Conservation (phyloP, 2,329 filamentous ascomycete species). For the Xylariaceae sp. region DNA sequence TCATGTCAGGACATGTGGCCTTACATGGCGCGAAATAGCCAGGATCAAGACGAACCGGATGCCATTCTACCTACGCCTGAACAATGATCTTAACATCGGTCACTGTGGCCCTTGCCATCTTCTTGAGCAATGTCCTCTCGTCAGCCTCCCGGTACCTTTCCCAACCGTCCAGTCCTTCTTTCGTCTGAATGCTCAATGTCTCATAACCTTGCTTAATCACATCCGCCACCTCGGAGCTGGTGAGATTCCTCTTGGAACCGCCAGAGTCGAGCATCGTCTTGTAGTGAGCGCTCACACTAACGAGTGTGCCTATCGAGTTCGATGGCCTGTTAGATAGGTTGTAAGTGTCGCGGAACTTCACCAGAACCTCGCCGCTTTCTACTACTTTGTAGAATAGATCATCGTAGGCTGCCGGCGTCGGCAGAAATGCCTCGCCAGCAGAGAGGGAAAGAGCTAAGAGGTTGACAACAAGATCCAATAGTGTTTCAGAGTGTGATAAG, state of each 20-base stretch:
- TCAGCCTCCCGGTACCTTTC: constrained; percentile 86
- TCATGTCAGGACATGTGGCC: neutral
- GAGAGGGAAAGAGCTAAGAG: constrained; percentile 83
- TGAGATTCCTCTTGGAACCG: constrained; percentile 68
- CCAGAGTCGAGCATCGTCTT: constrained; percentile 69
- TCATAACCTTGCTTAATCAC: constrained; percentile 98
- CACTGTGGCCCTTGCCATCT: constrained; percentile 79
- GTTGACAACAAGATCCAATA: constrained; percentile 79
- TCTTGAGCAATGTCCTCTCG: constrained; percentile 82
- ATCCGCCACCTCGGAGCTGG: constrained; percentile 79
- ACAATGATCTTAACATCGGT: constrained; percentile 57
- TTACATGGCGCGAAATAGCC: neutral
- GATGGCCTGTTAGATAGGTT: constrained; percentile 57
- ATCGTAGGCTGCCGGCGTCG: constrained; percentile 84
- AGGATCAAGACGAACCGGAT: neutral
- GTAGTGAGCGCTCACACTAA: constrained; percentile 84
- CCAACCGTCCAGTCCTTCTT: constrained; percentile 84
- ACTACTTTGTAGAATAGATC: constrained; percentile 99
- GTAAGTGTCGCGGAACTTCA: constrained; percentile 82
- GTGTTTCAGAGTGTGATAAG: constrained; percentile 68
- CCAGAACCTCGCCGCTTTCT: constrained; percentile 81
- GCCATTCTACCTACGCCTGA: constrained; percentile 37
- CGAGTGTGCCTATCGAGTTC: constrained; percentile 80
- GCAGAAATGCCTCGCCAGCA: constrained; percentile 86
- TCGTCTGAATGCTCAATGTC: constrained; percentile 86